Conservation (phyloP, 2,329 filamentous ascomycete species). For the Hypomyces rosellus region DNA sequence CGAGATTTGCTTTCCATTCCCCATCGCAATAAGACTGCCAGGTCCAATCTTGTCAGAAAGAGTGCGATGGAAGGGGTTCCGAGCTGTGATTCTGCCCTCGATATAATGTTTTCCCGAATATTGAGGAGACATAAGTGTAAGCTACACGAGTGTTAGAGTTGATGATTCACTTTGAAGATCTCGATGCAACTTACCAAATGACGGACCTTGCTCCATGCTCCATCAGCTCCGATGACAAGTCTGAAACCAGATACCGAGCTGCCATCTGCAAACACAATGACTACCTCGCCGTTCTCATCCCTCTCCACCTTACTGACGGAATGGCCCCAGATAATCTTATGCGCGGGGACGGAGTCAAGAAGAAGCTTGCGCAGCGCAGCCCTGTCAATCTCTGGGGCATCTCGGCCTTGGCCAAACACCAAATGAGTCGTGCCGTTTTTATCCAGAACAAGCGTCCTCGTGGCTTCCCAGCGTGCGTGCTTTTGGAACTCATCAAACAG, state of each 20-base stretch:
- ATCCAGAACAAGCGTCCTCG: conserved; percentile 41
- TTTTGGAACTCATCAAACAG: conserved; percentile 45
- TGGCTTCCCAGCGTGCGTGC: conserved; percentile 41
- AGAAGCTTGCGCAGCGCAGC: conserved; percentile 33
- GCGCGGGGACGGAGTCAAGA: conserved; percentile 34
- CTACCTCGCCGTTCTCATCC: conserved; percentile 18
- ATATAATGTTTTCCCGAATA: conserved; percentile 7
- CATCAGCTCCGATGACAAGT: conserved; percentile 30
- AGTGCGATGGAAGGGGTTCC: neutral
- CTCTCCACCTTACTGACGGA: neutral
- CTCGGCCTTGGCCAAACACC: conserved; percentile 17
- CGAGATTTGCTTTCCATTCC: no score
- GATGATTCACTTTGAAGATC: neutral
- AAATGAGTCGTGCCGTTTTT: conserved; percentile 31
- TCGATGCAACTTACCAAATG: conserved; percentile 7
- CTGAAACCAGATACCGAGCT: conserved; percentile 32
- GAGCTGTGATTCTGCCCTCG: neutral
- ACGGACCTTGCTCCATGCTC: conserved; percentile 32
- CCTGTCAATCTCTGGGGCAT: conserved; percentile 37
- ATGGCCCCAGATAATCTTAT: conserved; percentile 36
- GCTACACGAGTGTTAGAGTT: conserved; percentile 15
- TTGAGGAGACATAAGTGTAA: conserved; percentile 13
- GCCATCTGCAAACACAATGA: conserved; percentile 32
- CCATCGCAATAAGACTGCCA: no score
- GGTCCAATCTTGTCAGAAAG: no score